Base-by-base conservation (phyloP, 768 basidiomycete species). In the Trametes punicea region DNA sequence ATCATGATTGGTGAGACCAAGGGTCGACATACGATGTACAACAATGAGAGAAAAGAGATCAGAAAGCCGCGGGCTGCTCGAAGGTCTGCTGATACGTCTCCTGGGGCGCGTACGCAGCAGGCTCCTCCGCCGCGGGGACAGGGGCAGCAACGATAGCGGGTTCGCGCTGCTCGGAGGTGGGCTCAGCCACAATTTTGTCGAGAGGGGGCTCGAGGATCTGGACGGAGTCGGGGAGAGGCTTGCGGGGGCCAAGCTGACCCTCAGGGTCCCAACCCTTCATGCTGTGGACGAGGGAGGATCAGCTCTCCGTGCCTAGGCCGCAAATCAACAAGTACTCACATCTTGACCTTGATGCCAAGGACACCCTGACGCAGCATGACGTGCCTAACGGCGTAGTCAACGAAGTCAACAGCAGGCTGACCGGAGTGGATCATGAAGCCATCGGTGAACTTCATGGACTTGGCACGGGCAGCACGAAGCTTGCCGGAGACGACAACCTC, bases 361-460 rank as follows among this genome's bases (percentile, higher is more conserved):
- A 99, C 97, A 85, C 97, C 97, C 74, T 99, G 97, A 66, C 91
- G 88, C 63, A 99, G 85, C 67, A 98, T 83, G 67, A 98, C 97
- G 80, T 99, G 97, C 65, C 97, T 85, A 67, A 98, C 95, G 57
- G 97, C 97, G 65, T 92, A 83, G 78, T 98, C 96, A 61, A 99
- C 94, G 67, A 95, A 99, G 72, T 99, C 97, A 51, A 86, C 80
- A 46, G 86, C 88, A 64, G 97, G 97, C 78, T 99, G 97, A 84
- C 95, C 95, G 61, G 96, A 97, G 81, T 93, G 91, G 69, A 93
- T 91, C 91, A 93, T 93, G 88, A 98, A 98, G 52, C 97, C 97
- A 69, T 99, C 97, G 70, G 95, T 98, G 80, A 99, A 98, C 77
- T 99, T 99, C 97, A 99, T 99, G 18, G 93, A 91, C 78, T 99